Evolutionary conservation across 2,329 filamentous ascomycete genomes (phyloP).

Genomic region (Didymellaceae sp.): DNA sequence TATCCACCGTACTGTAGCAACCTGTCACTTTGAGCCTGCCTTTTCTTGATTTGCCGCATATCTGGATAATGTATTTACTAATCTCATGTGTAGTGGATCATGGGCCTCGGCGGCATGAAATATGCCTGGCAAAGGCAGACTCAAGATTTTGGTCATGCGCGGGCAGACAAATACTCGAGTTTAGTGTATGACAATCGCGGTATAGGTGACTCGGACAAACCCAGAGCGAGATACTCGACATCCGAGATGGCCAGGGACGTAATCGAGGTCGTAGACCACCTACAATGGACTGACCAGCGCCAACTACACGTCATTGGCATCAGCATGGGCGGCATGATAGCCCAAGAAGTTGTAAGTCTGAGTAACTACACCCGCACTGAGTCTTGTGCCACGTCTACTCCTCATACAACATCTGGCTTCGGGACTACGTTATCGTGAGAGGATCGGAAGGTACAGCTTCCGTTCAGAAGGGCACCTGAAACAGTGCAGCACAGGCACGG

Average conservation of each 20-base stretch:
- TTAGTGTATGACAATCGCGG: conserved; percentile 85
- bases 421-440: background rate
- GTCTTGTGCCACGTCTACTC: conserved; percentile 9
- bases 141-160: conserved; percentile 77
- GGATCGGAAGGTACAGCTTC: conserved; percentile 36
- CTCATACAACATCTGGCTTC: background rate
- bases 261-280: conserved; percentile 70
- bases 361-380: conserved; percentile 3
- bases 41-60: background rate
- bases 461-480: conserved; percentile 24
- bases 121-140: conserved; percentile 84
- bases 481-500: conserved; percentile 19
- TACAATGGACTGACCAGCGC: conserved; percentile 70
- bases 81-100: conserved; percentile 68
- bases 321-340: conserved; percentile 91
- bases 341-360: conserved; percentile 72
- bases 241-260: conserved; percentile 83
- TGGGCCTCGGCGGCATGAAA: conserved; percentile 75
- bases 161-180: conserved; percentile 71
- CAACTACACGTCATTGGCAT: conserved; percentile 75
- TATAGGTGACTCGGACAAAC: conserved; percentile 80
- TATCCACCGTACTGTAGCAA: background rate
- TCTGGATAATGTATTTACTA: conserved; percentile 9
- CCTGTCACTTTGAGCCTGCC: background rate
- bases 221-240: conserved; percentile 78